These are phyloP conservation scores for Arachnomyces sp. DNA, from an alignment of 2,329 filamentous ascomycete species.

Conservation along the genomic window DNA sequence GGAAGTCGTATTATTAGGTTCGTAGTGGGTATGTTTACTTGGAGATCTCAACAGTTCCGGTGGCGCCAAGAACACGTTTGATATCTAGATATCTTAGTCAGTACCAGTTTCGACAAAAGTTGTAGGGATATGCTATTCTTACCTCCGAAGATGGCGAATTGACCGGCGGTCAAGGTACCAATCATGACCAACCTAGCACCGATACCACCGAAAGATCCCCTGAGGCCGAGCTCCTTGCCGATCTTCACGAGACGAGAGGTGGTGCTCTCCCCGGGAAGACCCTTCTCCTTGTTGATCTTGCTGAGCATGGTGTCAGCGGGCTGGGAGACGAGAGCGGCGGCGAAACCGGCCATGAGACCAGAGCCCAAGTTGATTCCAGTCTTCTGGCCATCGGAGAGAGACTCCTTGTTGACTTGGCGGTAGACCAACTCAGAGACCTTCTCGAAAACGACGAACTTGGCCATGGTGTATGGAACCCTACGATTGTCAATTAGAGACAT, in stretches of 20 bases:
- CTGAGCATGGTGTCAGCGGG: conserved; percentile 88
- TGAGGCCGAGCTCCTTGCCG: conserved; percentile 72
- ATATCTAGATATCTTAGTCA: conserved; percentile 36
- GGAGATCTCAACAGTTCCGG: conserved; percentile 66
- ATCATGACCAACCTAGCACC: conserved; percentile 72
- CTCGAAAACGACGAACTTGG: conserved; percentile 92
- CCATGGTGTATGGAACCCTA: conserved; percentile 86
- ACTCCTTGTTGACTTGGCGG: conserved; percentile 61
- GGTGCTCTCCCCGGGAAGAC: conserved; percentile 76
- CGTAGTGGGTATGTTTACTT: conserved; percentile 28
- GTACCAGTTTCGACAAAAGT: neutral
- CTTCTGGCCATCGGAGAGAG: conserved; percentile 60
- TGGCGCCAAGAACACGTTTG: conserved; percentile 63
- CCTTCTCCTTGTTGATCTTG: conserved; percentile 95
- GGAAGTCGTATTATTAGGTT: neutral
- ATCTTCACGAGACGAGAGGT: conserved; percentile 79
- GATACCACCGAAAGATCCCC: conserved; percentile 72
- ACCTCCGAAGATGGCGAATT: conserved; percentile 82
- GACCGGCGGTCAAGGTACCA: conserved; percentile 67
- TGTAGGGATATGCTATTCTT: conserved; percentile 6
- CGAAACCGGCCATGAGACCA: conserved; percentile 79
- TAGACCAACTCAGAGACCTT: conserved; percentile 74
- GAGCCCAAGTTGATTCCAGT: conserved; percentile 78
- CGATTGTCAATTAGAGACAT: neutral
- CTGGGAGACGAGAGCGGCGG: conserved; percentile 78